Conservation (phyloP, 768 basidiomycete genomes). For the Chlorophyllum brunneum region DNA sequence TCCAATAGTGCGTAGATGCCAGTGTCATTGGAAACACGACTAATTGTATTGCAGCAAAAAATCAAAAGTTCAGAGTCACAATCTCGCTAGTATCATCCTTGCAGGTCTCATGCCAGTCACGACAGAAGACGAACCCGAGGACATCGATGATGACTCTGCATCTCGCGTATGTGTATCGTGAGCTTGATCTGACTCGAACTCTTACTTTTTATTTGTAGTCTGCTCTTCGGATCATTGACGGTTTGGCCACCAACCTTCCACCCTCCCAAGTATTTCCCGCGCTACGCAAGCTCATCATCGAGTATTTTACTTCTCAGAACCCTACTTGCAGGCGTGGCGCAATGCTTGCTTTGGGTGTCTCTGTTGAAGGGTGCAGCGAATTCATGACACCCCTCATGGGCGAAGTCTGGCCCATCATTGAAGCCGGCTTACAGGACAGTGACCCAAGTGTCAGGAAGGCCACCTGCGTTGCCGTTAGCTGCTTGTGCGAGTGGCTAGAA, state of each 20-base stretch:
- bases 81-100: constrained; percentile 81
- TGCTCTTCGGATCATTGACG: constrained; percentile 92
- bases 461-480: constrained; percentile 93
- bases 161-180: constrained; percentile 61
- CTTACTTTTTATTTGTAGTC: constrained; percentile 44
- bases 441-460: constrained; percentile 91
- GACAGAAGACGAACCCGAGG: constrained; percentile 90
- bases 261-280: constrained; percentile 95
- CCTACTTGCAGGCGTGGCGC: constrained; percentile 83
- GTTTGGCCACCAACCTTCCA: constrained; percentile 86
- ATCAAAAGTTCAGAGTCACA: constrained; percentile 84
- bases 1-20: constrained; percentile 72
- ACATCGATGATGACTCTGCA: constrained; percentile 90
- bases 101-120: constrained; percentile 92
- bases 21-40: not conserved
- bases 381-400: constrained; percentile 92
- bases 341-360: constrained; percentile 92
- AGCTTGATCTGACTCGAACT: not conserved
- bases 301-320: constrained; percentile 82
- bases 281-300: constrained; percentile 74
- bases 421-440: constrained; percentile 78
- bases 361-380: constrained; percentile 97
- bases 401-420: constrained; percentile 92
- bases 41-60: constrained; percentile 69
- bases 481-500: constrained; percentile 95